A percentile compares a stretch with the other conserved stretches of the same genome.
phyloP scores from a whole-genome alignment of 306 rosid genomes.

The Betula pendula region DNA sequence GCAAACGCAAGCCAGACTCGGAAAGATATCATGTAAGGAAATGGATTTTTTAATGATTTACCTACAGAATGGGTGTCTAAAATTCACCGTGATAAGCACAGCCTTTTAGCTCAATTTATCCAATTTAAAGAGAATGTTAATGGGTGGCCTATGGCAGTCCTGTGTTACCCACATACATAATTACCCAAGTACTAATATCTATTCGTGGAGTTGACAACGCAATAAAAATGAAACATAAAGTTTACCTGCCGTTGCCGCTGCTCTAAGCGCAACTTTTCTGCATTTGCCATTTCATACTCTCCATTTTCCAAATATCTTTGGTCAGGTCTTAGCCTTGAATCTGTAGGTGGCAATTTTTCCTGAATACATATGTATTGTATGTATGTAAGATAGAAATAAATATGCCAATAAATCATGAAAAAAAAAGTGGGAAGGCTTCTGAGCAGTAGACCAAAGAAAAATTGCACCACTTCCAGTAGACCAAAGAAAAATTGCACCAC shows the following conservation, averaged over 20 bases:
- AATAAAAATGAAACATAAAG: constrained; percentile 18
- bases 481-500: not conserved
- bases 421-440: not conserved
- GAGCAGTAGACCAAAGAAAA: constrained; percentile 5
- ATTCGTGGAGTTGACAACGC: not conserved
- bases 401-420: constrained; percentile 14
- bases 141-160: not conserved
- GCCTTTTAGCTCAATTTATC: not conserved
- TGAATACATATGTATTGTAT: constrained; percentile 25
- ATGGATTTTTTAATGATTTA: not conserved
- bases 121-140: not conserved
- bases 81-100: not conserved
- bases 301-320: constrained; percentile 97
- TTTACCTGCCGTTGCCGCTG: constrained; percentile 97
- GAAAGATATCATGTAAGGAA: not conserved
- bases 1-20: not conserved
- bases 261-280: constrained; percentile 88
- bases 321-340: constrained; percentile 98
- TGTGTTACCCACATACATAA: not conserved
- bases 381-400: constrained; percentile 15
- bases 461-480: not conserved
- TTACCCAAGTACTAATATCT: not conserved
- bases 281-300: constrained; percentile 96
- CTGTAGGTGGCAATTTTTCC: constrained; percentile 98
- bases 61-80: not conserved